Evolutionary conservation across 225 moss, liverwort and hornwort genomes (phyloP).

Genomic region (Rhytidiadelphus loreus): DNA sequence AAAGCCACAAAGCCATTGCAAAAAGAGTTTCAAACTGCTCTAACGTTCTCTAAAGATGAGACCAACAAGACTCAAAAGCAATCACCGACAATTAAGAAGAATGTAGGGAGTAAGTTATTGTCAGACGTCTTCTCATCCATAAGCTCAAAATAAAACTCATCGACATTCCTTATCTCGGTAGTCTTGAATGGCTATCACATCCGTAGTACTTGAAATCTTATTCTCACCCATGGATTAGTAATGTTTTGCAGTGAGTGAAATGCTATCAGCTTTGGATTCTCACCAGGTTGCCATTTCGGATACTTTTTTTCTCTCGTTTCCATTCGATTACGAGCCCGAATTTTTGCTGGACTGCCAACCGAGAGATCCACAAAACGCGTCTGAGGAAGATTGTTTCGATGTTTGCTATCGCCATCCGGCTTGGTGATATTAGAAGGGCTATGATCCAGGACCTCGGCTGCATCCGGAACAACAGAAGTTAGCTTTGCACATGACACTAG

Average conservation of each 20-base stretch:
- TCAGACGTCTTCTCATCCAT: neutral
- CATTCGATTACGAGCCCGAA: neutral
- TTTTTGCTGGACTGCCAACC: neutral
- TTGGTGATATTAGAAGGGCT: neutral
- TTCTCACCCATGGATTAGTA: neutral
- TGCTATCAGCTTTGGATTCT: neutral
- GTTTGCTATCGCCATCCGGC: fast-evolving
- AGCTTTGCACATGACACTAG: neutral
- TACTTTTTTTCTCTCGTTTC: neutral
- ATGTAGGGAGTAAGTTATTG: neutral
- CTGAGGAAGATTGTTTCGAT: neutral
- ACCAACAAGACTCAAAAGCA: neutral
- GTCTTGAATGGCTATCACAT: neutral
- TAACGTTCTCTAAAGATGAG: too few relatives aligned
- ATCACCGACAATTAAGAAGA: neutral
- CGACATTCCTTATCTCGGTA: neutral
- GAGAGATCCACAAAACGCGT: neutral
- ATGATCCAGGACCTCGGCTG: fast-evolving
- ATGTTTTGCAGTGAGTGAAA: neutral
- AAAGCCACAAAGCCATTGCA: neutral
- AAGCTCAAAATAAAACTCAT: neutral
- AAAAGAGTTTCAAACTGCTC: neutral
- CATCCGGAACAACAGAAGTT: neutral
- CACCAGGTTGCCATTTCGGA: neutral
- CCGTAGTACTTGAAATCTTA: neutral